A percentile compares a stretch with the other conserved stretches of the same genome.
Conservation (phyloP, 2,329 filamentous ascomycete species). For the Trichoderma atroviride region DNA sequence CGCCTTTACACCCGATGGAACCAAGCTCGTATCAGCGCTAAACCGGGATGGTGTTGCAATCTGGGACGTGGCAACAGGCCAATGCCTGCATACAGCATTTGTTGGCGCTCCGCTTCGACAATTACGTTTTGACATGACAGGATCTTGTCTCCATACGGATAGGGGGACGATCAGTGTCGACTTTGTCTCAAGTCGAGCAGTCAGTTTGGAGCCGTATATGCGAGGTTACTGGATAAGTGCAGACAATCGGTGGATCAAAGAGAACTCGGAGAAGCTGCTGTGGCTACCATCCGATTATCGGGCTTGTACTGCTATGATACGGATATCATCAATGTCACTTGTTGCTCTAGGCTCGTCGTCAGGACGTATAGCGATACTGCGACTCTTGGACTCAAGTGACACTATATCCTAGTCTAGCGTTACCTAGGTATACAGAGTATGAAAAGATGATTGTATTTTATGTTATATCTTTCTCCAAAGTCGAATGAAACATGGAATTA, state of each 20-base stretch:
- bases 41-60: neutral
- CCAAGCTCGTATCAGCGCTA: neutral
- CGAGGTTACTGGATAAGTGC: neutral
- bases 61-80: neutral
- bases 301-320: neutral
- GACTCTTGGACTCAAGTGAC: neutral
- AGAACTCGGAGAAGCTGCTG: neutral
- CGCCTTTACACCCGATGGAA: neutral
- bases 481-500: neutral
- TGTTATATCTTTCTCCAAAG: neutral
- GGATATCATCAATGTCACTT: neutral
- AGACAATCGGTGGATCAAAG: neutral
- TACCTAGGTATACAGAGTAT: neutral
- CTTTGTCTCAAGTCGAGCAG: neutral
- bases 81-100: neutral
- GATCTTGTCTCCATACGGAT: neutral
- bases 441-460: neutral
- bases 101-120: neutral
- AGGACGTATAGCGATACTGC: neutral
- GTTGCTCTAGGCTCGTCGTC: neutral
- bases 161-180: neutral
- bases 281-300: neutral
- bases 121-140: neutral
- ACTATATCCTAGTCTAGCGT: neutral
- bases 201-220: neutral